phyloP scores from a whole-genome alignment of 805 yeast species.

The Isabelozyma pseudorhagii region DNA sequence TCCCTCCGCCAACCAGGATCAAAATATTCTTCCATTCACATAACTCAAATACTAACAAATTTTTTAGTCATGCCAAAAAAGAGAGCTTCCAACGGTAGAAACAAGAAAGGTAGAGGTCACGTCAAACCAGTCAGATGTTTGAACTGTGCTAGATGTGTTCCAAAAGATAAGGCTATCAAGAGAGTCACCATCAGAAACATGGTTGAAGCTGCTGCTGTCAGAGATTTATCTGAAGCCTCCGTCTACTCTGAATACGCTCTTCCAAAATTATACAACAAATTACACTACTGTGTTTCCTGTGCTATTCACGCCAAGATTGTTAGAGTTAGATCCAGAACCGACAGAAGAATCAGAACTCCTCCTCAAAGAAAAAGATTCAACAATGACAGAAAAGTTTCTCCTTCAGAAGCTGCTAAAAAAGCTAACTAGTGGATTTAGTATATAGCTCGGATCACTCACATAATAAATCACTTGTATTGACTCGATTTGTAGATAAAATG shows the following conservation, averaged over 20 bases:
- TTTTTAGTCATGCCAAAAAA: conserved; percentile 87
- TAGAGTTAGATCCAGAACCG: conserved; percentile 98
- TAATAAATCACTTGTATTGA: neutral
- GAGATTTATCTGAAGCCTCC: conserved; percentile 99
- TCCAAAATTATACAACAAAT: conserved; percentile 99
- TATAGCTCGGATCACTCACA: neutral
- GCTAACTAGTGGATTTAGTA: conserved; percentile 37
- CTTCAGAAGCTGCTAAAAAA: conserved; percentile 96
- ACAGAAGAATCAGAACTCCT: conserved; percentile 98
- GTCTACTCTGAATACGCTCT: conserved; percentile 98
- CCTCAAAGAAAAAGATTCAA: conserved; percentile 99
- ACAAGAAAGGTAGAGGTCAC: conserved; percentile 99
- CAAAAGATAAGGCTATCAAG: conserved; percentile 99
- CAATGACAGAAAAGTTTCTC: conserved; percentile 93
- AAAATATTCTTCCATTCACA: conserved; percentile 3
- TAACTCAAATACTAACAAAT: conserved; percentile 20
- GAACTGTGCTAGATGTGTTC: conserved; percentile 99
- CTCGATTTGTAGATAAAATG: neutral
- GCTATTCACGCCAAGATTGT: conserved; percentile 99
- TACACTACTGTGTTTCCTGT: conserved; percentile 99
- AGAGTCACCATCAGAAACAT: conserved; percentile 99
- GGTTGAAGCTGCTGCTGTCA: conserved; percentile 99
- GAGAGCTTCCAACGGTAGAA: conserved; percentile 99
- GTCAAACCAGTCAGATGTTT: conserved; percentile 99
- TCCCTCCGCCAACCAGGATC: neutral